phyloP scores from a whole-genome alignment of 768 basidiomycete species.

The Phaeotremella fagi region DNA sequence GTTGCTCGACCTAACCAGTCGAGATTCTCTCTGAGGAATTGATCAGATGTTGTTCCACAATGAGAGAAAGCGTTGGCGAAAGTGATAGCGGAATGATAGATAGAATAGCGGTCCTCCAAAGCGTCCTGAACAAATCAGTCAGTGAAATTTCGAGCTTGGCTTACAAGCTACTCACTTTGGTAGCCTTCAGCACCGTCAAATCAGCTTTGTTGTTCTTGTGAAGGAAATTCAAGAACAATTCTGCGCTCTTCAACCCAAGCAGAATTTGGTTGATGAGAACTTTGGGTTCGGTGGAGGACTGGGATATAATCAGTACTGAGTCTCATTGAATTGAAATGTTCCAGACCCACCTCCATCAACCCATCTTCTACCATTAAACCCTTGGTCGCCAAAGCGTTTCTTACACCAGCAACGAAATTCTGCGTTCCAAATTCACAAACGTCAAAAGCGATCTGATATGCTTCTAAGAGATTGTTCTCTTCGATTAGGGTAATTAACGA shows the following conservation, averaged over 20 bases:
- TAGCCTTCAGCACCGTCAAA: slow-evolving; percentile 81
- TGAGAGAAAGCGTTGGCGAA: slow-evolving; percentile 97
- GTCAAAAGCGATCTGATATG: slow-evolving; percentile 95
- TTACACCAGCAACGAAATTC: slow-evolving; percentile 78
- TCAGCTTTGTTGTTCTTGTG: slow-evolving; percentile 91
- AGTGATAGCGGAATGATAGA: slow-evolving; percentile 94
- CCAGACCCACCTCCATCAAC: background rate
- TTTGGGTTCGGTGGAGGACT: slow-evolving; percentile 17
- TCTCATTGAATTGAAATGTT: background rate
- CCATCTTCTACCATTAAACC: slow-evolving; percentile 5
- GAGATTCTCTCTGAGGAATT: slow-evolving; percentile 87
- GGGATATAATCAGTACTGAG: background rate
- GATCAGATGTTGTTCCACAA: slow-evolving; percentile 93
- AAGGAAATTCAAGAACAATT: slow-evolving; percentile 90
- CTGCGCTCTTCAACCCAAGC: slow-evolving; percentile 84
- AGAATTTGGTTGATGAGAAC: slow-evolving; percentile 71
- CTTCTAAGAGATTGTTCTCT: slow-evolving; percentile 60
- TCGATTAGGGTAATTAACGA: slow-evolving; percentile 28
- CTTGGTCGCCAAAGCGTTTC: slow-evolving; percentile 36
- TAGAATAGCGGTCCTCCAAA: slow-evolving; percentile 87
- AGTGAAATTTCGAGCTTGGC: background rate
- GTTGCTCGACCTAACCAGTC: slow-evolving; percentile 93
- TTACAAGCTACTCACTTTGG: slow-evolving; percentile 59
- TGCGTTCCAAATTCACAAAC: slow-evolving; percentile 89
- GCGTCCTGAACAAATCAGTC: slow-evolving; percentile 59